phyloP scores from a whole-genome alignment of 441 rosid species.

The Syzygium malaccense region DNA sequence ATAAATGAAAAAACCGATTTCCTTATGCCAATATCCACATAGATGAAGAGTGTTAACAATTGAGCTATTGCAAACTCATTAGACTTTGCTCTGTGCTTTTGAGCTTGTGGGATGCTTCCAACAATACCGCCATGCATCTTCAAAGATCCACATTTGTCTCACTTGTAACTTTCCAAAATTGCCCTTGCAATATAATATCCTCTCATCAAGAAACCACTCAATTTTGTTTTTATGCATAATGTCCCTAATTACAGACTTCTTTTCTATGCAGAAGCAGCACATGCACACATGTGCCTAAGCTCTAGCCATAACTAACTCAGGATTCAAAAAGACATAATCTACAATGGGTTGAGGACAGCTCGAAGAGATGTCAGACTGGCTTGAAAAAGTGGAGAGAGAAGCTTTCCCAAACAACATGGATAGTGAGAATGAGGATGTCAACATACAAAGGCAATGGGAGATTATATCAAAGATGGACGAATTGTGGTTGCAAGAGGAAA shows the following conservation, averaged over 20 bases:
- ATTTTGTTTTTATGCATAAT: background rate
- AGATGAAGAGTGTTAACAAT: background rate
- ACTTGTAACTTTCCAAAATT: background rate
- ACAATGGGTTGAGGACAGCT: background rate
- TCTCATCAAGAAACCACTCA: background rate
- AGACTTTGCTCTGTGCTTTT: background rate
- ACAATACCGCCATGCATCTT: background rate
- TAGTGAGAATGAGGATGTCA: background rate
- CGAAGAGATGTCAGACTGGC: background rate
- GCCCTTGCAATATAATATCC: background rate
- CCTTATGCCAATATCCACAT: rapidly evolving
- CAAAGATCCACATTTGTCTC: background rate
- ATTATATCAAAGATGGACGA: background rate
- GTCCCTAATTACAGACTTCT: background rate
- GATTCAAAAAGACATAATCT: background rate
- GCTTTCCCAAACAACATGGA: background rate
- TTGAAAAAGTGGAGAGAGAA: background rate
- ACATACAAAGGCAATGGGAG: background rate
- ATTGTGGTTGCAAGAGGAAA: background rate
- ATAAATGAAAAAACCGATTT: background rate
- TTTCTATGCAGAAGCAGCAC: background rate
- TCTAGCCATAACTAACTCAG: background rate
- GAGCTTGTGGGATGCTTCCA: background rate
- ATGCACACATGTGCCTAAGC: background rate
- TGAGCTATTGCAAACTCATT: background rate